Base-by-base conservation (phyloP, 306 rosid species). In the Begonia fuchsioides region DNA sequence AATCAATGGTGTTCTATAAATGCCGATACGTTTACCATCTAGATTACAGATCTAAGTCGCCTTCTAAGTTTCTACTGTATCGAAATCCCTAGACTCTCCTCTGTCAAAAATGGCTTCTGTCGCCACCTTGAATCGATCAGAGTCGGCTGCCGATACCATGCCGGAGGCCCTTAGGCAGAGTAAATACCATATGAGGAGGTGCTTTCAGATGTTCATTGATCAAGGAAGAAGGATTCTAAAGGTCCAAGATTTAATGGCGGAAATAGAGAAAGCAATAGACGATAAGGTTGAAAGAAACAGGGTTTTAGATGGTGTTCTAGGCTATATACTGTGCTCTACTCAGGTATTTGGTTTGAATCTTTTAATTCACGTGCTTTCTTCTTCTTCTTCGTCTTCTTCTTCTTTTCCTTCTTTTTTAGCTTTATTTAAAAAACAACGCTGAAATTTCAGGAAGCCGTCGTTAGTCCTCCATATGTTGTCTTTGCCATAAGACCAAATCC, bases 401-500 rank as follows among this genome's bases (percentile, higher is more conserved):
- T n/a, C n/a, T 26, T 26, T 26, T 26, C 7, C 20, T 7, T 3
- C 51, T 19, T n/a, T n/a, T 12, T 43, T 60, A 13, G 17, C 5
- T 17, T 15, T 54, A 3, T 17, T 52, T 38, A 6, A 12, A 6
- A 49, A 8, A 9, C 40, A 32, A 8, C 18, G 4, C 43, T 52
- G 46, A 50, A 55, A 20, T 59, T 72, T 57, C 64, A 87, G 96
- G 96, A 80, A 71, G 96, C 96, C n/a, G 65, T 76, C 47, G 93
- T 72, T 9, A 12, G 57, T 50, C 93, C 96, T 58, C 96, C 96
- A 39, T 49, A 71, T 76, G 78, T 87, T 56, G 83, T 82, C 13
- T 87, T 87, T 69, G 75, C 81, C 32, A 43, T 87, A 49, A 76
- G 96, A 75, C 86, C 79, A 52, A 66, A 61, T 62, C 96, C 96